Conservation (phyloP, 305 asterid genomes). For the Fraxinus paxiana region DNA sequence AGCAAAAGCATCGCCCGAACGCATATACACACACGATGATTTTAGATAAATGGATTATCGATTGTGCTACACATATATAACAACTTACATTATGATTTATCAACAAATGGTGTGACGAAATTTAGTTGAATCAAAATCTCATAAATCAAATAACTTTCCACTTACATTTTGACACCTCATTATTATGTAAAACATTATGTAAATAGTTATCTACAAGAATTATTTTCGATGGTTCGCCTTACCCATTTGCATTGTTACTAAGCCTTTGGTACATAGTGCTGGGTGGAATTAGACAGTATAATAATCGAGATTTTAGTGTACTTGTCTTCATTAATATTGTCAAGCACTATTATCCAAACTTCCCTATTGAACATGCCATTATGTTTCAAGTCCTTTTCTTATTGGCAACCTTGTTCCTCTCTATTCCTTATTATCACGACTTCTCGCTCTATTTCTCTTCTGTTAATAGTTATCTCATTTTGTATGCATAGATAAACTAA, state of each 20-base stretch:
- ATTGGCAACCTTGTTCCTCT: background rate
- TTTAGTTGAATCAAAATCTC: background rate
- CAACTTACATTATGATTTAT: background rate
- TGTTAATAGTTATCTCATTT: background rate
- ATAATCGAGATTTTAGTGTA: background rate
- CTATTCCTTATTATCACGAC: background rate
- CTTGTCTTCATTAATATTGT: background rate
- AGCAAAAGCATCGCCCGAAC: background rate
- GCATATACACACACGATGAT: background rate
- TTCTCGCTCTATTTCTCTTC: background rate
- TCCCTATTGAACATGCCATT: background rate
- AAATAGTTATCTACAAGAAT: background rate
- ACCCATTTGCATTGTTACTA: background rate
- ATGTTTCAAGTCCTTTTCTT: background rate
- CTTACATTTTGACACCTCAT: background rate
- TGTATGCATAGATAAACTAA: conserved; percentile 44
- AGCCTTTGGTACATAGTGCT: background rate
- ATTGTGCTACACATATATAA: too few relatives aligned
- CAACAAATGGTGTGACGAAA: background rate
- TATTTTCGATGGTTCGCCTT: background rate
- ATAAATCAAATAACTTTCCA: background rate
- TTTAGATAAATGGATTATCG: background rate
- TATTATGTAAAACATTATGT: background rate
- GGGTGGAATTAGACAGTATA: background rate
- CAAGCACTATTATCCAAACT: background rate